Evolutionary conservation across 1,284 basidiomycete species (phyloP), one percentile per base, ranked within the genome.

Genomic region (Porodaedalea pini): DNA sequence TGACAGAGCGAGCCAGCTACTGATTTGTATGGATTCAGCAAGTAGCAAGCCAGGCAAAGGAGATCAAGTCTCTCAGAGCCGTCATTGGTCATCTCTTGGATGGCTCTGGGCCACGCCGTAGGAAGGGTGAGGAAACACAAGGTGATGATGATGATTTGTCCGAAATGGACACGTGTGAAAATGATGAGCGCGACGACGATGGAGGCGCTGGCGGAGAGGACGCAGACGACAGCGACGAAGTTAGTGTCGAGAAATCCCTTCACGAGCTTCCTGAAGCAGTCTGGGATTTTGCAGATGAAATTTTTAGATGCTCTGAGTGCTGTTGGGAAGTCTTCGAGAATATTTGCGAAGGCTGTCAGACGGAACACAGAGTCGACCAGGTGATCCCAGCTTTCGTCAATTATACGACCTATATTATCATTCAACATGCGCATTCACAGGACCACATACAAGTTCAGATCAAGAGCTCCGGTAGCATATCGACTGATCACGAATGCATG

Each of bases 11-110:
- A n/a, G n/a, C n/a, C n/a, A n/a, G n/a, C n/a, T n/a, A n/a, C n/a
- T n/a, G n/a, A n/a, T n/a, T n/a, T n/a, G n/a, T n/a, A n/a, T n/a
- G n/a, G n/a, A n/a, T n/a, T n/a, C n/a, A n/a, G n/a, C n/a, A n/a
- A n/a, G n/a, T n/a, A n/a, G n/a, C n/a, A n/a, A n/a, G n/a, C n/a
- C 67, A 23, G 21, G 39, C 25, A 39, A 47, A 36, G 34, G 34
- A 36, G n/a, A 36, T 36, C n/a, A 10, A 36, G 34, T 11, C 11
- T 2, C 34, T 36, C 10, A 10, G 34, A 36, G n/a, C 34, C n/a
- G 34, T 36, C n/a, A n/a, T 36, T n/a, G n/a, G 1, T 36, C n/a
- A 36, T n/a, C 34, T 36, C 34, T 10, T 36, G 10, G n/a, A n/a
- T 36, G 34, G n/a, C n/a, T 36, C 34, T n/a, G 34, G n/a, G 34